Base-by-base conservation (phyloP, 108 stramenopile genomes). In the Asterionellopsis glacialis region DNA sequence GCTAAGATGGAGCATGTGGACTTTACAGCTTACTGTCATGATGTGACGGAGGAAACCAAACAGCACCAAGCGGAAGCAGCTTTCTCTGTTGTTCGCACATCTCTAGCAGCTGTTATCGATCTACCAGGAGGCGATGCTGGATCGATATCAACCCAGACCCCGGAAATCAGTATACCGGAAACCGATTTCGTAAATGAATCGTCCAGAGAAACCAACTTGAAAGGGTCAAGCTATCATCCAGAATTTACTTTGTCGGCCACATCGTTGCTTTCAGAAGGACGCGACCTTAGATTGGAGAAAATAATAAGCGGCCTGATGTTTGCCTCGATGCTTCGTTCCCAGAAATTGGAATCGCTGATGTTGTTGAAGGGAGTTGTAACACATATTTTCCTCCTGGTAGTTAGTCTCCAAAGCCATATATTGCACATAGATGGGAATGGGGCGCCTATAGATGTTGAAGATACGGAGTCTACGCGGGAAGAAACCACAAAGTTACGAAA, bases 361-460 rank as follows among this genome's bases (percentile, higher is more conserved):
- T 64, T 65, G 43, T 55, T 82, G 23, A 81, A 83, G 51, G 87
- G 87, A 24, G 68, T 88, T 24, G 61, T 76, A 13, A 54, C 73
- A 19, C 60, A 80, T 41, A 58, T 78, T 23, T 73, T 80, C 48
- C 48, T 68, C 47, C 43, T 79, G 11, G 66, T 84, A 26, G 16
- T 38, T 24, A 85, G 76, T 26, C 57, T 72, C n/a, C 57, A 75
- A 47, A 42, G 48, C 15, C 33, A 59, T 51, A 72, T 84, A 15
- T 51, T 68, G 16, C 59, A 78, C 45, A 72, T 88, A 22, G 87
- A 88, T 70, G 72, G 79, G 38, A 82, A 84, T 69, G 87, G 86
- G 12, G 72, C 75, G 38, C 45, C 16, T 18, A 11, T 19, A 7
- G 47, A 48, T 9, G 6, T 19, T 48, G 19, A 48, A 48, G 47